Evolutionary conservation across 495 filamentous ascomycete genomes (phyloP).

Genomic region (Amphirosellinia nigrospora): DNA sequence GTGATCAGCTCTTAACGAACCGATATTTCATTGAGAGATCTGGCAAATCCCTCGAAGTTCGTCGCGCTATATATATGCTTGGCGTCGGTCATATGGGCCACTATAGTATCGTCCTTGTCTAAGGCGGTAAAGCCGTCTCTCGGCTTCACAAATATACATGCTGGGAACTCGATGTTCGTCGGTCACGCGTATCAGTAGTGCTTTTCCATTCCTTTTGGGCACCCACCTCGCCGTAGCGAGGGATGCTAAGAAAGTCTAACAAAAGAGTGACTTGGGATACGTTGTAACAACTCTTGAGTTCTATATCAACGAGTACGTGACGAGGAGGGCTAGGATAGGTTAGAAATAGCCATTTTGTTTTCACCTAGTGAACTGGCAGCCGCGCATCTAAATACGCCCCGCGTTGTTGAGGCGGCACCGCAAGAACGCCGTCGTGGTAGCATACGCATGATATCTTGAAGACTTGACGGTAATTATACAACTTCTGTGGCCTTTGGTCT

Average conservation of each 20-base stretch:
- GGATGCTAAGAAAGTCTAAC: background rate
- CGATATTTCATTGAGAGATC: background rate
- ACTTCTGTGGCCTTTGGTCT: background rate
- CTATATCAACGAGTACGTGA: background rate
- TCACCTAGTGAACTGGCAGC: background rate
- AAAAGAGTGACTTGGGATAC: slow-evolving; percentile 8
- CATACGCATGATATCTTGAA: background rate
- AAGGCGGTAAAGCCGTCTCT: background rate
- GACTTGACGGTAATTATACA: background rate
- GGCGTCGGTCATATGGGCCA: background rate
- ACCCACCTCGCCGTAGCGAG: slow-evolving; percentile 10
- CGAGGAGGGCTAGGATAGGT: background rate
- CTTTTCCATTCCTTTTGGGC: slow-evolving; percentile 12
- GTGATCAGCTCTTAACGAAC: background rate
- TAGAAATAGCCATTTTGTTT: too few relatives aligned
- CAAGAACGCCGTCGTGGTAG: background rate
- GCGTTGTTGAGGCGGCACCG: background rate
- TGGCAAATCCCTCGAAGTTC: slow-evolving; percentile 6
- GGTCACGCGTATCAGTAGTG: background rate
- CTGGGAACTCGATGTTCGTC: slow-evolving; percentile 1
- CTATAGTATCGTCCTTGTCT: background rate
- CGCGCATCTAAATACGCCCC: background rate
- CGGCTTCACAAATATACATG: slow-evolving; percentile 13
- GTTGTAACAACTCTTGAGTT: background rate
- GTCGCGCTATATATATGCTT: slow-evolving; percentile 9